Base-by-base conservation (phyloP, 2,329 filamentous ascomycete species). In the Beauveria caledonica region DNA sequence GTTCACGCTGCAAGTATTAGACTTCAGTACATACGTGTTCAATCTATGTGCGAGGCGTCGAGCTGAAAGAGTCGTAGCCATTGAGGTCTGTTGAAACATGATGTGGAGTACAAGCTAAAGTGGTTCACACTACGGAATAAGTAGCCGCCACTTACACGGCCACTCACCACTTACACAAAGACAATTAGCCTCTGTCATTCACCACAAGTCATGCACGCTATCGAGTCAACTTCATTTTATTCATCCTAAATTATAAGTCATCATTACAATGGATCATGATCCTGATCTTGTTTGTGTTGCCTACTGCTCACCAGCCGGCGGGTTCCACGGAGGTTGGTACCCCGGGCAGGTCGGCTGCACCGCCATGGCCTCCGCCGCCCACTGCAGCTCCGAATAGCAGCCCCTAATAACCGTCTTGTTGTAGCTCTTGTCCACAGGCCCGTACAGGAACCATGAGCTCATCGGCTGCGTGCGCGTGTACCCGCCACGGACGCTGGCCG, bases 401-500 rank as follows among this genome's bases (percentile, higher is more conserved):
- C 71, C 70, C 46, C 66, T 60, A 5, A 19, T 23, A 7, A 62
- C 56, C 2, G 64, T 63, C 11, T 45, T 57, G 1, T 63, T 69
- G 17, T 66, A 54, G 1, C 67, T 66, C 36, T 65, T 51, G 11
- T 72, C 64, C 2, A 71, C 70, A 1, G 74, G 74, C 1, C 68
- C 74, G 57, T 75, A 77, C 29, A 77, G 51, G 64, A 77, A 74
- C 74, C 75, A 77, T 15, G 72, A 70, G 49, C 73, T 76, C 39
- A 73, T 63, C 9, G 75, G 75, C 63, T 69, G 66, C 7, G 72
- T 66, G 10, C 65, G 69, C 9, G 70, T 69, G 27, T 68, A 66
- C 1, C 63, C 67, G 0, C 54, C 63, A 3, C 60, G 56, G 1
- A 62, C 66, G 0, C 46, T 60, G 1, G 63, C 58, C 3, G 64